Conservation (phyloP, 345 rosid genomes). For the Bruguiera sexangula region DNA sequence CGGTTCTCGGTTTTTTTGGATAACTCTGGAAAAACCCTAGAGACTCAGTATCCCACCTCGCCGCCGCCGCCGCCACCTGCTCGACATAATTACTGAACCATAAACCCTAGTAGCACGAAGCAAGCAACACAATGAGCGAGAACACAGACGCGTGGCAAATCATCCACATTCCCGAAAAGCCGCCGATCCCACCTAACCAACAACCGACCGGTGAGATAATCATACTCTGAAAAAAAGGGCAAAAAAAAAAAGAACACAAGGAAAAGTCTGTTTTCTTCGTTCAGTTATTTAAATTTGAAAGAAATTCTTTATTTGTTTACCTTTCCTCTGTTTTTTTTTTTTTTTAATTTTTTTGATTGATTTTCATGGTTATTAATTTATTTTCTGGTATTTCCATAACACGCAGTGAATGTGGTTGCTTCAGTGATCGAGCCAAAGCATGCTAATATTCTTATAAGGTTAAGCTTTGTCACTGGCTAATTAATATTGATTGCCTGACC, state of each 20-base stretch:
- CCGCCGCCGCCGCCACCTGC: no score
- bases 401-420: conserved; percentile 59
- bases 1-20: no score
- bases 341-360: not conserved
- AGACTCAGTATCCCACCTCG: no score
- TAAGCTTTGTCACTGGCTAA: not conserved
- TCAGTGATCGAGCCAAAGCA: conserved; percentile 58
- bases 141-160: conserved; percentile 32
- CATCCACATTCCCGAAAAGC: conserved; percentile 54
- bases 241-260: not conserved
- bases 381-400: not conserved
- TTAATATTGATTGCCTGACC: not conserved
- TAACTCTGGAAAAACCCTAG: not conserved
- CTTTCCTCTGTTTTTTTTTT: not conserved
- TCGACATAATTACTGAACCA: no score
- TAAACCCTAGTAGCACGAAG: not conserved
- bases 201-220: conserved; percentile 59
- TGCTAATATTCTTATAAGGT: conserved; percentile 70
- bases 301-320: no score
- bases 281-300: no score
- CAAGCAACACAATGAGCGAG: not conserved
- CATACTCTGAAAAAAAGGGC: not conserved
- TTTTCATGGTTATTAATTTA: not conserved
- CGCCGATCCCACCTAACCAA: conserved; percentile 41
- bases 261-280: no score